Evolutionary conservation across 1,284 basidiomycete species (phyloP).

Genomic region (Leccinum subrobustum): DNA sequence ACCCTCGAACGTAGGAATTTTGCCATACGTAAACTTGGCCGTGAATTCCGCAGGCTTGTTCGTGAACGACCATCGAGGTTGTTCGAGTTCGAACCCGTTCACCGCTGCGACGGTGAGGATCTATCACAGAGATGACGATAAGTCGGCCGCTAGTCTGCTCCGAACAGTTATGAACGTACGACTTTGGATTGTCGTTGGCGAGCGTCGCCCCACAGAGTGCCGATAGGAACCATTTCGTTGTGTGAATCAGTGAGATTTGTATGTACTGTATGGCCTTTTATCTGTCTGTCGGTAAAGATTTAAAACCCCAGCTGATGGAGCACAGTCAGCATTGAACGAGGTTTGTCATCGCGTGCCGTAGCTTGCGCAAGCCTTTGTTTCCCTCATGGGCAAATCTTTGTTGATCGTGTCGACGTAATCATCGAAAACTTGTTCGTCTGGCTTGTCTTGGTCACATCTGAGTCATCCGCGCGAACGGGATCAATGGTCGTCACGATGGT

Average conservation of each 20-base stretch:
- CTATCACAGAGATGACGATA: neutral
- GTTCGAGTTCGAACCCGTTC: constrained; percentile 17
- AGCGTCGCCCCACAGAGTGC: constrained; percentile 25
- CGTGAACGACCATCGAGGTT: constrained; percentile 9
- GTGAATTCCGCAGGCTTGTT: constrained; percentile 44
- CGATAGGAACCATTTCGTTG: constrained; percentile 19
- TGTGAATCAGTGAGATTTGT: neutral
- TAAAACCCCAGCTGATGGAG: neutral
- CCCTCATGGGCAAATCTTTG: no score
- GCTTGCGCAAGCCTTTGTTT: neutral
- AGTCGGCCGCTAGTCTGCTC: neutral
- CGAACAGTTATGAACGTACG: constrained; percentile 14
- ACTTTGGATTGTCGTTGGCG: constrained; percentile 30
- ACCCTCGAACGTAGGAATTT: constrained; percentile 54
- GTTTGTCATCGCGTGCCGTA: neutral
- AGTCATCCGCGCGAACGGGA: no score
- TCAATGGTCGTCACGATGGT: no score
- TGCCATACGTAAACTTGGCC: constrained; percentile 45
- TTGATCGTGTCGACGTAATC: no score
- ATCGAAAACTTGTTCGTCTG: no score
- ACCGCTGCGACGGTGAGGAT: constrained; percentile 26
- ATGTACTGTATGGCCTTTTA: neutral
- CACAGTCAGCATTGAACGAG: constrained; percentile 4
- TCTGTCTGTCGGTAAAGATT: neutral
- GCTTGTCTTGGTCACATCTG: no score